Base-by-base conservation (phyloP, 768 basidiomycete species). In the Lentinus brumalis region DNA sequence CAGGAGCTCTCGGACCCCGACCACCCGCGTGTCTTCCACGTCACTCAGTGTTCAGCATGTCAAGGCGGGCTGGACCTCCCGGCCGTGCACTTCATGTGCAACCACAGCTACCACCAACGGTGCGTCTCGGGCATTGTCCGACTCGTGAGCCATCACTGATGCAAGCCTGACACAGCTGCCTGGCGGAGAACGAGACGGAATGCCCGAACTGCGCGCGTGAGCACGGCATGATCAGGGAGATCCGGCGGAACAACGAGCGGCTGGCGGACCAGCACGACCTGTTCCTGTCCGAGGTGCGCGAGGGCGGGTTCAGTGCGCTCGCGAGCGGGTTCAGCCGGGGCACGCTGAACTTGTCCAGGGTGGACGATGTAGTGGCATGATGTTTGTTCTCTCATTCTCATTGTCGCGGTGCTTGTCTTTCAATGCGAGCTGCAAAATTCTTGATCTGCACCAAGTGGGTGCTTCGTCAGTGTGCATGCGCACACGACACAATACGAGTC, bases 61-160 rank as follows among this genome's bases (percentile, higher is more conserved):
- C 83, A 87, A 15, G 92, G 89, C 1, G 92, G 91, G 67, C 84
- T 98, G 61, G 96, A 98, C 71, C 83, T 98, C 10, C 96, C 97
- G 0, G 90, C 86, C 64, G 82, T 98, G 6, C 96, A 98, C 74
- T 98, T 98, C 70, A 97, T 98, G 96, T 99, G 96, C 75, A 88
- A 89, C 68, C 97, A 98, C 71, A 94, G 92, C 62, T 98, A 93
- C 77, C 97, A 99, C 72, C 94, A 96, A 71, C 82, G 95, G 93
- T 92, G 55, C 46, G 75, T 71, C 31, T 2, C 35, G 30, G 5
- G 10, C 12, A 39, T 30, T n/a, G n/a, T 45, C 16, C 54, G 4
- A 21, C n/a, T 3, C 63, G 21, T 53, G 35, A 8, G 9, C 9
- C 21, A 1, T 16, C 42, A 18, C 16, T 42, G 15, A 45, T 14